phyloP scores from a whole-genome alignment of 192 early-diverging fungal species.

The Chytriomyces hyalinus region DNA sequence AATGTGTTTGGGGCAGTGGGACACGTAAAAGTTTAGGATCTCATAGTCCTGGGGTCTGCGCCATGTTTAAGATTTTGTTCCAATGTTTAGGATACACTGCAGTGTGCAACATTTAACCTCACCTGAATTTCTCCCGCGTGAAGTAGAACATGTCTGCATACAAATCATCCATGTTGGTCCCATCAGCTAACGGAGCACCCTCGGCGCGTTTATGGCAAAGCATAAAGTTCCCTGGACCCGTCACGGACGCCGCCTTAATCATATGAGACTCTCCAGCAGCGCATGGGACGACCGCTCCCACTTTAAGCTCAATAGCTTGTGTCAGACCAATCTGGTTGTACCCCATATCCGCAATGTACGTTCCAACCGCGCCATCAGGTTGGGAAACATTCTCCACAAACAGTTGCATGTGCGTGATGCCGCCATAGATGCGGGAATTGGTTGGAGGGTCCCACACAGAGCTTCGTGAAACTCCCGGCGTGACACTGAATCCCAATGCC shows the following conservation, averaged over 20 bases:
- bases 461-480: neutral
- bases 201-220: constrained; percentile 3
- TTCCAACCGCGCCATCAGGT: too few relatives aligned
- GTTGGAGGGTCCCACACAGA: neutral
- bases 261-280: neutral
- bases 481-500: neutral
- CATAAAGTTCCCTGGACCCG: neutral
- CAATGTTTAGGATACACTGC: neutral
- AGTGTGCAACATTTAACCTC: neutral
- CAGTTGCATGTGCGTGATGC: constrained; percentile 9
- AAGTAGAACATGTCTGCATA: constrained; percentile 1
- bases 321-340: neutral
- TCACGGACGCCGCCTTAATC: neutral
- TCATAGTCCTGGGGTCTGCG: constrained; percentile 18
- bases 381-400: neutral
- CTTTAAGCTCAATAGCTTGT: constrained; percentile 3
- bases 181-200: constrained; percentile 14
- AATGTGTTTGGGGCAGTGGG: neutral
- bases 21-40: constrained; percentile 8
- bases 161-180: constrained; percentile 1
- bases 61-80: neutral
- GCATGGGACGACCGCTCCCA: neutral
- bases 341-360: constrained; percentile 6
- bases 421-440: neutral
- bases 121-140: constrained; percentile 14